Evolutionary conservation across 257 asterid genomes (phyloP).

Genomic region (Capsicum chinense): DNA sequence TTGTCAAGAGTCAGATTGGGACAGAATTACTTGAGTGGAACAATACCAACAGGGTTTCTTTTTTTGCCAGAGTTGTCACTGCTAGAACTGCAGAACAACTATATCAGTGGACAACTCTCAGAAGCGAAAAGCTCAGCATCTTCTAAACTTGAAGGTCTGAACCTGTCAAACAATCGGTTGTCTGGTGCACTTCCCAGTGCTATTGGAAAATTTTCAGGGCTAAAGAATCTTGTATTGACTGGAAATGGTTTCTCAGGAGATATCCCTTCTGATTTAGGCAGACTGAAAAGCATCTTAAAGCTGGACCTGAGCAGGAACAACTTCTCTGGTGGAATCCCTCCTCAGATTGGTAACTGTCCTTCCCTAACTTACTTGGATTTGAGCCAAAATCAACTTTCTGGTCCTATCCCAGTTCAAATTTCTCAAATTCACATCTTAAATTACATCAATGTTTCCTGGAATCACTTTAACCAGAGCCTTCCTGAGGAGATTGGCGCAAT

Average conservation of each 20-base stretch:
- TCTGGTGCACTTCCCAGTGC: constrained; percentile 44
- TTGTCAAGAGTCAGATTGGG: constrained; percentile 48
- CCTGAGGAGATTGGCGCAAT: constrained; percentile 48
- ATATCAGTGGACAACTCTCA: constrained; percentile 39
- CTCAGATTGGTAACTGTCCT: constrained; percentile 41
- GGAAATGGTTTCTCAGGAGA: constrained; percentile 45
- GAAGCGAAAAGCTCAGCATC: constrained; percentile 30
- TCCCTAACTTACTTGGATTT: constrained; percentile 47
- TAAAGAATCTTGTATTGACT: constrained; percentile 43
- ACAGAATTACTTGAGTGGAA: constrained; percentile 50
- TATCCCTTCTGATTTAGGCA: constrained; percentile 47
- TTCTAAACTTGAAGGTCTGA: constrained; percentile 42
- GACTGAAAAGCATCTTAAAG: constrained; percentile 42
- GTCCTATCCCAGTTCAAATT: constrained; percentile 49
- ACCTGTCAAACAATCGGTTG: constrained; percentile 43
- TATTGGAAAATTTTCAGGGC: constrained; percentile 43
- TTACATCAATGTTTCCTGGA: constrained; percentile 54
- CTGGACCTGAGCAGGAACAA: constrained; percentile 48
- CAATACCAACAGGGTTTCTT: constrained; percentile 47
- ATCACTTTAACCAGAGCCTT: constrained; percentile 45
- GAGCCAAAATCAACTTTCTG: constrained; percentile 51
- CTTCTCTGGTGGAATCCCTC: constrained; percentile 43
- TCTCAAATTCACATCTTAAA: constrained; percentile 49
- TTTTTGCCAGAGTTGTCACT: constrained; percentile 47
- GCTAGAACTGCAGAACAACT: constrained; percentile 49